Conservation (phyloP, 257 asterid species). For the Solanum pimpinellifolium region DNA sequence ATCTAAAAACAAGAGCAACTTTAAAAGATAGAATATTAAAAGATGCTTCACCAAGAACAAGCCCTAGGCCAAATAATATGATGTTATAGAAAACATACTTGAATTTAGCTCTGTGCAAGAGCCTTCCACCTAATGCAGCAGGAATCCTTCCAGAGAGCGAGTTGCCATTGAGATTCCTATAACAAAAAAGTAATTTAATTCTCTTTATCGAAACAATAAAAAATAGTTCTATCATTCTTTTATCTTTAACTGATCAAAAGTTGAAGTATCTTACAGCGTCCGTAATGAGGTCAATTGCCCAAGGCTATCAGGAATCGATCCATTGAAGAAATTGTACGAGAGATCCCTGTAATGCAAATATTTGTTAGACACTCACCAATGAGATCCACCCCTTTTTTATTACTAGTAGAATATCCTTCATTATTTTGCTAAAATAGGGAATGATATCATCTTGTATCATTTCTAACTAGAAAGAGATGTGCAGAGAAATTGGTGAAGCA, state of each 20-base stretch:
- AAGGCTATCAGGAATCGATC: slow-evolving; percentile 85
- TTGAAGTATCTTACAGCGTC: slow-evolving; percentile 53
- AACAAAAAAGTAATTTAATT: background rate
- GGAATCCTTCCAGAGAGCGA: slow-evolving; percentile 88
- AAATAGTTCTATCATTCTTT: background rate
- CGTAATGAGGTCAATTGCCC: slow-evolving; percentile 65
- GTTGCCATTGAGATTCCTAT: slow-evolving; percentile 84
- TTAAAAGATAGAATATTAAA: background rate
- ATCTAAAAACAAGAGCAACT: background rate
- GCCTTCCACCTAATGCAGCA: slow-evolving; percentile 83
- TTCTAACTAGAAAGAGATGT: background rate
- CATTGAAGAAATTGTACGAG: slow-evolving; percentile 75
- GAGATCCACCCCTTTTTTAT: background rate
- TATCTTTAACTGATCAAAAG: background rate
- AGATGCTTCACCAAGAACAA: background rate
- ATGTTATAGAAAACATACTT: slow-evolving; percentile 16
- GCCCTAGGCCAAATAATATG: background rate
- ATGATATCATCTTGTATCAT: background rate
- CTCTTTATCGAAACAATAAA: background rate
- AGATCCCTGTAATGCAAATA: slow-evolving; percentile 64
- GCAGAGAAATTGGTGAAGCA: background rate
- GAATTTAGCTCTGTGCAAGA: slow-evolving; percentile 82
- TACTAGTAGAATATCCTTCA: slow-evolving; percentile 2
- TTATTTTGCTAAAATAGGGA: background rate
- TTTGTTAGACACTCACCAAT: background rate